Base-by-base conservation (phyloP, 495 filamentous ascomycete genomes). In the Lasiosphaeria ovina region DNA sequence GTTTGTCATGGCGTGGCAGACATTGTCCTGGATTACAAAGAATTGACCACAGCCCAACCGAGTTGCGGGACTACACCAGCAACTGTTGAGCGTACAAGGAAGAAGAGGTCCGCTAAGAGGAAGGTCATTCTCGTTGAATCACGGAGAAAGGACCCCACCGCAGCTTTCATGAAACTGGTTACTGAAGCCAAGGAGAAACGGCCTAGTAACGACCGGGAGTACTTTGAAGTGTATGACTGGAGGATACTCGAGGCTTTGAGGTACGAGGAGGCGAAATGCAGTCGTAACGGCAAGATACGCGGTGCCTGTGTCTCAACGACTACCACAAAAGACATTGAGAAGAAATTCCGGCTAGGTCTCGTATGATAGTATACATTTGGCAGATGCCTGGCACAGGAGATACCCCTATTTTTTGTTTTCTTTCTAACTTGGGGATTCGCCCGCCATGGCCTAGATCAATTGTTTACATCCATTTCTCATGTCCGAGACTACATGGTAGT, bases 151-250 rank as follows among this genome's bases (percentile, higher is more conserved):
- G 66, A 75, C 33, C 73, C 74, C 2, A 81, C 80, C 1, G 51
- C 60, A 7, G 69, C 67, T 0, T 78, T 83, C 47, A 57, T 80
- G 31, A 55, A 62, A 14, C 57, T 54, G 6, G 72, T 82, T 35
- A 68, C 67, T 49, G 71, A 62, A 3, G 68, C 70, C 0, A 62
- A 64, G 31, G 58, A 79, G n/a, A 74, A 50, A 61, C 69, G 60
- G 24, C 64, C 55, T 35, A 71, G 69, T 5, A 72, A 74, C 9
- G 67, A 68, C 32, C 69, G 72, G 34, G 71, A 73, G 55, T 77
- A 74, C 66, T 69, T 81, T 0, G 62, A 67, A 2, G 69, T 81
- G 0, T 84, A 76, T 51, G 80, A 84, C 61, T 84, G 81, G 81
- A 65, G 76, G 12, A 69, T 80, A 1, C 56, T 84, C 8, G 76